Evolutionary conservation across 179 eudicot genomes (phyloP).

Genomic region (Amaranthus tricolor): DNA sequence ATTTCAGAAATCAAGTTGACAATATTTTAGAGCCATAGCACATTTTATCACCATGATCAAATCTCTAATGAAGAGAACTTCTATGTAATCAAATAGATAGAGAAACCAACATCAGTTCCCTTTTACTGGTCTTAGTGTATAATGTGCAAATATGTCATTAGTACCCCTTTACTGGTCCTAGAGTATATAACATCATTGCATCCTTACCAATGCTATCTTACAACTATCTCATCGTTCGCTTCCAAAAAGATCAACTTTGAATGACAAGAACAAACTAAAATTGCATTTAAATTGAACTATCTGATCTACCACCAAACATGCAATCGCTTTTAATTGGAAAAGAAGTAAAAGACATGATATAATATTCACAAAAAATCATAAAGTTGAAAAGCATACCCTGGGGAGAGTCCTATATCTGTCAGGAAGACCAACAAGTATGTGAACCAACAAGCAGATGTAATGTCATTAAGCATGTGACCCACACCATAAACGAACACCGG

Average conservation of each 20-base stretch:
- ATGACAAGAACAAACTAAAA: background rate
- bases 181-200: background rate
- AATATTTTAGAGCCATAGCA: too few relatives aligned
- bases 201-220: background rate
- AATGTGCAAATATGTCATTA: background rate
- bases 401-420: slow-evolving; percentile 84
- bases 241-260: background rate
- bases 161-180: background rate
- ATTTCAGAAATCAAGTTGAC: too few relatives aligned
- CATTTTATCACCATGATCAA: background rate
- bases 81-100: background rate
- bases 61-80: background rate
- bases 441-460: slow-evolving; percentile 94
- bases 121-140: background rate
- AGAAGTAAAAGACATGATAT: background rate
- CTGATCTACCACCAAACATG: too few relatives aligned
- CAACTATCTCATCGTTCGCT: background rate
- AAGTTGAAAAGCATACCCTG: slow-evolving; percentile 41
- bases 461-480: slow-evolving; percentile 94
- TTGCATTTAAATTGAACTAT: background rate
- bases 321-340: background rate
- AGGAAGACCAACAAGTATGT: slow-evolving; percentile 85
- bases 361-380: background rate
- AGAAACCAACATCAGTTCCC: background rate
- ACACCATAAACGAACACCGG: slow-evolving; percentile 75